Percentiles rank a stretch among this genome's conserved stretches.
phyloP scores from a whole-genome alignment of 2,329 filamentous ascomycete genomes.

The Aspergillus sp. region DNA sequence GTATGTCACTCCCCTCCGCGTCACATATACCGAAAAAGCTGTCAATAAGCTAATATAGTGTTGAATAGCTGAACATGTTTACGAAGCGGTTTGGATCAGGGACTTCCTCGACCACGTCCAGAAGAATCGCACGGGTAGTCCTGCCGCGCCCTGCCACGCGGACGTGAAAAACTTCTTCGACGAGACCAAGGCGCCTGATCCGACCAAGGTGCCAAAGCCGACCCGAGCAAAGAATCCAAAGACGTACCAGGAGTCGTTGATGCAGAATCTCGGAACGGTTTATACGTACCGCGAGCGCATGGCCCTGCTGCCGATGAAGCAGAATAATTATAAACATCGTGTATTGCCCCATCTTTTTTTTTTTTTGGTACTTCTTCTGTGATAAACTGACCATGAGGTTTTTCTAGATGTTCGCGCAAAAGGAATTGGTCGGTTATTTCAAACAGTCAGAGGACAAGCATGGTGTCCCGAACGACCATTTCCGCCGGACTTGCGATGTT shows the following conservation, averaged over 20 bases:
- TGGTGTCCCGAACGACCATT: too few species aligned
- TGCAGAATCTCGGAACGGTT: conserved; percentile 9
- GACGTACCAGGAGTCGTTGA: neutral
- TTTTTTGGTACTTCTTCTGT: too few species aligned
- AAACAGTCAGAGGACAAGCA: too few species aligned
- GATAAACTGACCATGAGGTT: too few species aligned
- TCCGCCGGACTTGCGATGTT: neutral
- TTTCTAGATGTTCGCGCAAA: neutral
- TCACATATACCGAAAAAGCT: too few species aligned
- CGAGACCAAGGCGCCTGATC: neutral
- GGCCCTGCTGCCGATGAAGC: neutral
- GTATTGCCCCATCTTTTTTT: neutral
- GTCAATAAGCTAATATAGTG: neutral
- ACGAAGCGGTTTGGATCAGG: conserved; percentile 12
- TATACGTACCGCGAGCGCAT: neutral
- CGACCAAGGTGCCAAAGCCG: too few species aligned
- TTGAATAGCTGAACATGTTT: conserved; percentile 9
- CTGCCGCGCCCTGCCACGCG: neutral
- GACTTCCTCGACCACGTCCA: neutral
- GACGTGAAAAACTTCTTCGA: neutral
- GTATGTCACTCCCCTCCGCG: neutral
- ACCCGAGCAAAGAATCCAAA: neutral
- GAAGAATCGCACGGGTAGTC: too few species aligned
- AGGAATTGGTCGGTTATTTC: neutral
- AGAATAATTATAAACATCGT: neutral